phyloP scores from a whole-genome alignment of 495 filamentous ascomycete species.

The Parathielavia appendiculata region DNA sequence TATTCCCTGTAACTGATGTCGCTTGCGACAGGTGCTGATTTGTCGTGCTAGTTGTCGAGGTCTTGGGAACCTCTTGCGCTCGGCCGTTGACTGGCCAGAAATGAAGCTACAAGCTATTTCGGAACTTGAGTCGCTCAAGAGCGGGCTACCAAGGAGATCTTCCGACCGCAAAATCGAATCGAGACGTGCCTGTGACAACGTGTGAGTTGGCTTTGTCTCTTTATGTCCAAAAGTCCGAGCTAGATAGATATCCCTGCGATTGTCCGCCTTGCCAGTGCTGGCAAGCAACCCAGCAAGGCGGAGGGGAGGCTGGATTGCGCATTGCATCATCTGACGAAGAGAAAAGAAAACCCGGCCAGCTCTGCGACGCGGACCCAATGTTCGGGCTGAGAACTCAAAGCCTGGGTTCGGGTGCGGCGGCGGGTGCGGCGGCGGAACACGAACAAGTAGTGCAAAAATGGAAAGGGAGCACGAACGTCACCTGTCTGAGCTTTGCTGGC shows the following conservation, averaged over 20 bases:
- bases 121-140: neutral
- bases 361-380: neutral
- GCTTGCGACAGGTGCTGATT: conserved; percentile 40
- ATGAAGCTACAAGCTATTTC: conserved; percentile 15
- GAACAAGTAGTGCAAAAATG: too few species aligned
- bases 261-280: conserved; percentile 2
- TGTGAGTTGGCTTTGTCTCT: conserved; percentile 24
- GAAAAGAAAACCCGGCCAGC: neutral
- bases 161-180: conserved; percentile 3
- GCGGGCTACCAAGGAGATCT: conserved; percentile 20
- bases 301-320: conserved; percentile 10
- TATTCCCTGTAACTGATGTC: conserved; percentile 37
- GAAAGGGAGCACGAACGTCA: neutral
- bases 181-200: conserved; percentile 21
- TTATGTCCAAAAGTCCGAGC: neutral
- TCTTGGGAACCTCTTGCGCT: conserved; percentile 29
- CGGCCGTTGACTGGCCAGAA: conserved; percentile 32
- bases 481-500: neutral
- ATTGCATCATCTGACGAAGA: conserved; percentile 14
- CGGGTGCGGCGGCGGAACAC: too few species aligned
- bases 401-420: neutral
- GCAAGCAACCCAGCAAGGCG: conserved; percentile 7
- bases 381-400: neutral
- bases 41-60: conserved; percentile 30
- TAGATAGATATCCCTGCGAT: conserved; percentile 5